Percentiles rank a stretch among this genome's conserved stretches.
Evolutionary conservation across 2,329 filamentous ascomycete genomes (phyloP).

Genomic region (Trichoderma endophyticum): DNA sequence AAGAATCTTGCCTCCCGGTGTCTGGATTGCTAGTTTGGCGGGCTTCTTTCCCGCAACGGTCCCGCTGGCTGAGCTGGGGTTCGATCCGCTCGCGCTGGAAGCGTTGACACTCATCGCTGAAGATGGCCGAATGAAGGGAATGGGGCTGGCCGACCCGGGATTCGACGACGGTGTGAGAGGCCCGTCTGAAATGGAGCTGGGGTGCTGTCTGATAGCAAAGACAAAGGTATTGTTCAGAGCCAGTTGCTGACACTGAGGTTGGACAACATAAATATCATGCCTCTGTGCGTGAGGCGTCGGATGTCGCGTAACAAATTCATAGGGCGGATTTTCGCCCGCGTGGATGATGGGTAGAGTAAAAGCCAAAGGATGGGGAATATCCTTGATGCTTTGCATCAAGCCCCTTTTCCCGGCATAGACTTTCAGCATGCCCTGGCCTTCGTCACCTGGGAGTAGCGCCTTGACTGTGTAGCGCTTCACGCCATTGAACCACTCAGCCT

Average conservation of each 20-base stretch:
- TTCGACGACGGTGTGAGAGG: slow-evolving; percentile 46
- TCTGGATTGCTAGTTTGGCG: slow-evolving; percentile 92
- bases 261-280: slow-evolving; percentile 94
- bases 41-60: slow-evolving; percentile 69
- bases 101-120: slow-evolving; percentile 65
- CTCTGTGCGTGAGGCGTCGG: slow-evolving; percentile 97
- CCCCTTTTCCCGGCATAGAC: slow-evolving; percentile 92
- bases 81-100: slow-evolving; percentile 55
- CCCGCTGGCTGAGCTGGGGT: slow-evolving; percentile 52
- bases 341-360: slow-evolving; percentile 88
- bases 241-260: slow-evolving; percentile 85
- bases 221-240: slow-evolving; percentile 97
- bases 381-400: slow-evolving; percentile 95
- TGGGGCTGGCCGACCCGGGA: slow-evolving; percentile 50
- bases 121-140: slow-evolving; percentile 58
- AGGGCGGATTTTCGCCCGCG: slow-evolving; percentile 86
- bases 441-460: slow-evolving; percentile 84
- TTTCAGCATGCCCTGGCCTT: slow-evolving; percentile 82
- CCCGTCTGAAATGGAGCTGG: slow-evolving; percentile 50
- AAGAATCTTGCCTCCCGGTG: slow-evolving; percentile 90
- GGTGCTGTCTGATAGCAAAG: slow-evolving; percentile 91
- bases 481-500: slow-evolving; percentile 86
- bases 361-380: slow-evolving; percentile 89
- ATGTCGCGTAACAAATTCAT: slow-evolving; percentile 88
- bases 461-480: slow-evolving; percentile 92